phyloP scores from a whole-genome alignment of 2,329 filamentous ascomycete genomes.

The Sporothrix sp. region DNA sequence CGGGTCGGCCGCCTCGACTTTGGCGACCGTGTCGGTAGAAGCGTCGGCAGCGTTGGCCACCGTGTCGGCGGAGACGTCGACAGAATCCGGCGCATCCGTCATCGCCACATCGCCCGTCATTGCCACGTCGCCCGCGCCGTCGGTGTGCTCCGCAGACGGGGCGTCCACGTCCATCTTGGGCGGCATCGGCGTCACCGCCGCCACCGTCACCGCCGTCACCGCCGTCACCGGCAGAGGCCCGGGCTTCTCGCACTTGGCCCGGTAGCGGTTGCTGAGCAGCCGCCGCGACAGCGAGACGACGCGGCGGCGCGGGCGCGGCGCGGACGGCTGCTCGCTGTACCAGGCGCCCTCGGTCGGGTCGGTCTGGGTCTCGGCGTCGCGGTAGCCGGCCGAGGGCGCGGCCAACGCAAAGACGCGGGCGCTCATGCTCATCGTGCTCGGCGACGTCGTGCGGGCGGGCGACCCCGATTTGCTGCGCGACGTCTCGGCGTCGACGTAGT shows the following conservation, averaged over 20 bases:
- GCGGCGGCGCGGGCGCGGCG: conserved; percentile 34
- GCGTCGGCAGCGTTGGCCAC: neutral
- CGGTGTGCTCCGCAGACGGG: too few species aligned
- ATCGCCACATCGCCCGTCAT: neutral
- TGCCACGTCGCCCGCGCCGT: neutral
- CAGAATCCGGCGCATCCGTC: neutral
- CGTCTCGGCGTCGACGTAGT: conserved; percentile 45
- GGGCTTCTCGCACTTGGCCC: conserved; percentile 28
- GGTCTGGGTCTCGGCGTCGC: conserved; percentile 44
- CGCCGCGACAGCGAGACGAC: conserved; percentile 46
- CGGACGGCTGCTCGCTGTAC: conserved; percentile 33
- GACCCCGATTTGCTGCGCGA: conserved; percentile 45
- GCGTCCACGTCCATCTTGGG: too few species aligned
- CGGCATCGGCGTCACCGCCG: too few species aligned
- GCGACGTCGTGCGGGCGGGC: conserved; percentile 35
- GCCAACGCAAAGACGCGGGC: too few species aligned
- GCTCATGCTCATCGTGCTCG: conserved; percentile 26
- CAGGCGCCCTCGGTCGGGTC: conserved; percentile 44
- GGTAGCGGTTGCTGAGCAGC: conserved; percentile 40
- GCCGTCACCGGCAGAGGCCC: neutral
- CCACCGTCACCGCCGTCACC: too few species aligned
- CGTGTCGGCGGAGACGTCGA: too few species aligned
- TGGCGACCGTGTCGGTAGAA: neutral
- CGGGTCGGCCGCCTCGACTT: conserved; percentile 5
- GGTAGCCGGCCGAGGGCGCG: conserved; percentile 34